phyloP scores from a whole-genome alignment of 257 asterid genomes.

The Petrea volubilis region DNA sequence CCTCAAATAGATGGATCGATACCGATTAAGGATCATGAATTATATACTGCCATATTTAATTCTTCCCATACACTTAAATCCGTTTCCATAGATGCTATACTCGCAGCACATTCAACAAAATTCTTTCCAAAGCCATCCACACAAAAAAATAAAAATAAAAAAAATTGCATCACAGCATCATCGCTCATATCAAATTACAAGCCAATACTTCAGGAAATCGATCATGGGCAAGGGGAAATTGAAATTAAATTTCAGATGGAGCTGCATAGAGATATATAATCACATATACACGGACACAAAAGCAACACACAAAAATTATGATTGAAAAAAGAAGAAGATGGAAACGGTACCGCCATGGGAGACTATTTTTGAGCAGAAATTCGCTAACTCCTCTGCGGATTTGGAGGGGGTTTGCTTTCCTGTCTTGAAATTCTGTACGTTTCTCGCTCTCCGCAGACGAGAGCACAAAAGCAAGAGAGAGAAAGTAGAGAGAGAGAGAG shows the following conservation, averaged over 20 bases:
- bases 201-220: not conserved
- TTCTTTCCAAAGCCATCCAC: too few species aligned
- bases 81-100: too few species aligned
- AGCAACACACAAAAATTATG: not conserved
- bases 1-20: too few species aligned
- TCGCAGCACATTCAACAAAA: too few species aligned
- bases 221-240: not conserved
- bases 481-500: not conserved
- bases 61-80: too few species aligned
- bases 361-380: slow-evolving; percentile 10
- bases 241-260: not conserved
- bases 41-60: too few species aligned
- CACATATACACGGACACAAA: not conserved
- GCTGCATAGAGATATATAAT: not conserved
- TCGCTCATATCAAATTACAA: not conserved
- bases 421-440: not conserved
- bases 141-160: too few species aligned
- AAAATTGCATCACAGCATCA: not conserved
- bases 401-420: not conserved
- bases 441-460: not conserved
- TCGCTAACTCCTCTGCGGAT: not conserved
- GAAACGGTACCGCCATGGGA: slow-evolving; percentile 29
- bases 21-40: too few species aligned
- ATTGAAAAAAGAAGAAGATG: not conserved
- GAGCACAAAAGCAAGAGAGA: slow-evolving; percentile 18